phyloP scores from a whole-genome alignment of 2,329 filamentous ascomycete genomes.

The Aspergillus awamori region DNA sequence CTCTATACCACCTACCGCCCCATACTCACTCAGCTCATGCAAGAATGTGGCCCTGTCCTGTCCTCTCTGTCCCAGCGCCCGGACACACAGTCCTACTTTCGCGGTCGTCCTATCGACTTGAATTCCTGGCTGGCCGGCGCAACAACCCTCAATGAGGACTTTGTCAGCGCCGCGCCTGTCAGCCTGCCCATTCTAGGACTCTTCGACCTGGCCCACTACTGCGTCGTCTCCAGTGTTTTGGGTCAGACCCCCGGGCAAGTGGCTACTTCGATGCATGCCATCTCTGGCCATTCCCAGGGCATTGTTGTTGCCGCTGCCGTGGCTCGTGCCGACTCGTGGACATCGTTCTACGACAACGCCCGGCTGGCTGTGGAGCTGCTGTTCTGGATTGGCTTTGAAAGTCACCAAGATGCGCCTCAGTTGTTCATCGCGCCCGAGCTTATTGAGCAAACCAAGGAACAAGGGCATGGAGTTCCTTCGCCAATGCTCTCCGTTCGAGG shows the following conservation, averaged over 20 bases:
- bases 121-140: conserved; percentile 15
- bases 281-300: conserved; percentile 42
- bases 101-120: not conserved
- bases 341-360: conserved; percentile 32
- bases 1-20: conserved; percentile 3
- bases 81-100: not conserved
- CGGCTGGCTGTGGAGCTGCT: conserved; percentile 34
- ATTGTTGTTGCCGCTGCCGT: conserved; percentile 40
- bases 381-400: conserved; percentile 41
- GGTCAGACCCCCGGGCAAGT: conserved; percentile 4
- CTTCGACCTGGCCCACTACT: conserved; percentile 25
- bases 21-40: not conserved
- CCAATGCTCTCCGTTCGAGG: not conserved
- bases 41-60: not conserved
- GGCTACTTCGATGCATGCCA: not conserved
- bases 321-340: conserved; percentile 35
- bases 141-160: conserved; percentile 34
- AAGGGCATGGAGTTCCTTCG: conserved; percentile 20
- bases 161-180: conserved; percentile 38
- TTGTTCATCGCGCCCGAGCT: conserved; percentile 14
- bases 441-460: conserved; percentile 17
- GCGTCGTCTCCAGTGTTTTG: not conserved
- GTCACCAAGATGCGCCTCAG: conserved; percentile 24
- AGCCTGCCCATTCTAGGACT: conserved; percentile 44
- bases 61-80: not conserved